Conservation (phyloP, 805 yeast species). For the Geotrichum ghanense region DNA sequence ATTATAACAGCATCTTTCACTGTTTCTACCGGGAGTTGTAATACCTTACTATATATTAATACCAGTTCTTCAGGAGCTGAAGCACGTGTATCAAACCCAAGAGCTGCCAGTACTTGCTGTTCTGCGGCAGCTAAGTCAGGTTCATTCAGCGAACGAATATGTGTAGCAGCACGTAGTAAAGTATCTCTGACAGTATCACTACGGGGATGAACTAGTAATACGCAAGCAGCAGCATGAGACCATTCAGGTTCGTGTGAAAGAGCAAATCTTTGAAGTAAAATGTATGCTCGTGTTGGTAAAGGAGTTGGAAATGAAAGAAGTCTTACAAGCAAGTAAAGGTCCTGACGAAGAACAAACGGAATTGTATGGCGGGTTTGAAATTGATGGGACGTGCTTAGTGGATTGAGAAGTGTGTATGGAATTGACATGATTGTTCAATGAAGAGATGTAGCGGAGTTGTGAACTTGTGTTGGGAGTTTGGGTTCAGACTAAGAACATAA, state of each 20-base stretch:
- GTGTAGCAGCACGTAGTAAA: too few species aligned
- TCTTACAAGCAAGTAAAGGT: neutral
- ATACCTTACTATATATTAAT: constrained; percentile 11
- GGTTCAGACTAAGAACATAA: too few species aligned
- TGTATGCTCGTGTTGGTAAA: neutral
- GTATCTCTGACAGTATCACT: too few species aligned
- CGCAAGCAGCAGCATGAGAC: too few species aligned
- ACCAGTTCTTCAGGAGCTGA: constrained; percentile 9
- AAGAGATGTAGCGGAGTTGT: too few species aligned
- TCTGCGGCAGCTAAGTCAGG: neutral
- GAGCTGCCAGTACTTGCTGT: constrained; percentile 6
- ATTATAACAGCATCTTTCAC: constrained; percentile 8
- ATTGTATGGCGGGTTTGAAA: neutral
- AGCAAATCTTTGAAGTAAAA: neutral
- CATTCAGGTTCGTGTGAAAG: too few species aligned
- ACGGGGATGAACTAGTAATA: too few species aligned
- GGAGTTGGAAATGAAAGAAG: neutral
- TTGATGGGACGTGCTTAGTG: neutral
- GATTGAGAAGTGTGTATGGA: neutral
- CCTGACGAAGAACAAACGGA: neutral
- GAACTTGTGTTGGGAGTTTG: too few species aligned
- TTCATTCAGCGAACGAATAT: too few species aligned
- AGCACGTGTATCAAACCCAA: constrained; percentile 10
- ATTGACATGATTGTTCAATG: neutral
- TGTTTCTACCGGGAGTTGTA: constrained; percentile 6